Percentiles rank a stretch among this genome's conserved stretches.
Conservation (phyloP, 192 early-diverging fungal species). For the Linnemannia exigua region DNA sequence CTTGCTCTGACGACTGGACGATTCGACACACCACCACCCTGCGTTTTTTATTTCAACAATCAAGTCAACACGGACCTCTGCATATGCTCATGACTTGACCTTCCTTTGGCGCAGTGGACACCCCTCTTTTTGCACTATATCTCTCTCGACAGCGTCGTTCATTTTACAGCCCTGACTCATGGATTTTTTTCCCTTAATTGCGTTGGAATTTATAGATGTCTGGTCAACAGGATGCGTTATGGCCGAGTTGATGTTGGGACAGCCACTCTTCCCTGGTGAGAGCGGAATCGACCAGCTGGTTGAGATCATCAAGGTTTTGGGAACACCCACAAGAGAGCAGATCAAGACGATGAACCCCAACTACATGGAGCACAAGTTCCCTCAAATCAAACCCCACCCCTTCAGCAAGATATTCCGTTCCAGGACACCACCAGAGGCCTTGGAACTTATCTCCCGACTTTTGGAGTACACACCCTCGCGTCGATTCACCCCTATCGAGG, state of each 20-base stretch:
- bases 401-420: conserved; percentile 92
- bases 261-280: conserved; percentile 96
- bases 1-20: not conserved
- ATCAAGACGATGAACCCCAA: conserved; percentile 98
- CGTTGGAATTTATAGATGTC: conserved; percentile 68
- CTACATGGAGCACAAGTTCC: conserved; percentile 99
- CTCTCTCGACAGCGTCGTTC: not conserved
- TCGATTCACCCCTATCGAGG: conserved; percentile 90
- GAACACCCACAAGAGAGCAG: conserved; percentile 96
- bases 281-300: conserved; percentile 98
- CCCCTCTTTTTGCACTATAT: conserved; percentile 6
- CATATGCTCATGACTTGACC: not conserved
- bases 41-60: not conserved
- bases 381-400: conserved; percentile 95
- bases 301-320: conserved; percentile 99
- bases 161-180: not conserved
- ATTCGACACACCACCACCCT: not conserved
- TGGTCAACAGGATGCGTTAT: conserved; percentile 98
- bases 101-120: not conserved
- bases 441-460: conserved; percentile 87
- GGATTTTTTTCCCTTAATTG: not conserved
- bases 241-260: conserved; percentile 95
- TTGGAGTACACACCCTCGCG: conserved; percentile 92
- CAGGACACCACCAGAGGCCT: conserved; percentile 85
- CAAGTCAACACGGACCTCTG: not conserved